Conservation (phyloP, 1,284 basidiomycete species). For the Pascua sp. region DNA sequence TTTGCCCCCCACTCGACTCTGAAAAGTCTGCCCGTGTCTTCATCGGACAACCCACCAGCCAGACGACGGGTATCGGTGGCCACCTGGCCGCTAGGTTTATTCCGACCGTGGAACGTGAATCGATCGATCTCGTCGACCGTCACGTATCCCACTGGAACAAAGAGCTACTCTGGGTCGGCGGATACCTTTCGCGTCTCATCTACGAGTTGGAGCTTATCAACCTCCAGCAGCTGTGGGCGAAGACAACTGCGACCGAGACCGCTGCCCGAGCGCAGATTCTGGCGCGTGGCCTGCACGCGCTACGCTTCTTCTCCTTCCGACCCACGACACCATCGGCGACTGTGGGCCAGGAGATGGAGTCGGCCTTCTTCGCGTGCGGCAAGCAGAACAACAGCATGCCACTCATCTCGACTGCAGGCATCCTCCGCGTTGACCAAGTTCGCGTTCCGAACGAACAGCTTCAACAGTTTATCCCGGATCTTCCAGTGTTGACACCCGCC, state of each 20-base stretch:
- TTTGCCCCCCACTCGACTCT: constrained; percentile 76
- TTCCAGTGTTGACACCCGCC: constrained; percentile 70
- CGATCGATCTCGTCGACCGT: constrained; percentile 74
- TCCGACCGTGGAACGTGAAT: constrained; percentile 94
- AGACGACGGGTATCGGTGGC: constrained; percentile 90
- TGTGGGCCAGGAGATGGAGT: constrained; percentile 74
- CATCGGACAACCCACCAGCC: constrained; percentile 58
- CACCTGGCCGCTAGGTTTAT: constrained; percentile 91
- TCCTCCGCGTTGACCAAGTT: constrained; percentile 66
- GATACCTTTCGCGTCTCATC: constrained; percentile 68
- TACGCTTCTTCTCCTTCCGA: constrained; percentile 86
- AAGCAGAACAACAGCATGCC: constrained; percentile 56
- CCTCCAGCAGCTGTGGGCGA: constrained; percentile 47
- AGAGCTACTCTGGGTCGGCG: constrained; percentile 79
- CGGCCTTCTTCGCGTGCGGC: constrained; percentile 72
- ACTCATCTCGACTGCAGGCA: constrained; percentile 75
- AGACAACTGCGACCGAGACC: constrained; percentile 49
- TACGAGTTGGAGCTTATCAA: constrained; percentile 77
- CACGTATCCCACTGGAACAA: constrained; percentile 60
- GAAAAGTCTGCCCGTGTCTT: constrained; percentile 38
- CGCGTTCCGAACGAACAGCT: constrained; percentile 75
- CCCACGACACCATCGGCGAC: constrained; percentile 80
- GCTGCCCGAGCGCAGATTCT: constrained; percentile 58
- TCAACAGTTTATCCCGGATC: constrained; percentile 69
- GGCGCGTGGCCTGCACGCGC: constrained; percentile 70